Conservation (phyloP, 768 basidiomycete species). For the Leccinum truebloodii region DNA sequence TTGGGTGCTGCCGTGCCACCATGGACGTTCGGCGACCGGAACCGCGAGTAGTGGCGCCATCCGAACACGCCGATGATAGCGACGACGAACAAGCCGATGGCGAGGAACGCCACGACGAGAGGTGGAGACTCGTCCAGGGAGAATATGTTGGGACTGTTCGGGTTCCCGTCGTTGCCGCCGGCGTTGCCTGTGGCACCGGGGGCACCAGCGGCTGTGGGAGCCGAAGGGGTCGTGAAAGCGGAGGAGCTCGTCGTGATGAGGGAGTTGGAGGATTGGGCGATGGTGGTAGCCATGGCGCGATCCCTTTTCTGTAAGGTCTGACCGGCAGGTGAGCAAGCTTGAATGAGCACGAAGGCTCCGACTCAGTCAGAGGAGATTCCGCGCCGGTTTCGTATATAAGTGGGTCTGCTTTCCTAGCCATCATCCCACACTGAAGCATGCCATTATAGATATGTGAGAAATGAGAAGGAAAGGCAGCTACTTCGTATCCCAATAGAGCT, state of each 20-base stretch:
- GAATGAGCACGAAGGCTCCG: slow-evolving; percentile 14
- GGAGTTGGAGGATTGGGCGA: slow-evolving; percentile 5
- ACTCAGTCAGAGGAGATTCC: slow-evolving; percentile 10
- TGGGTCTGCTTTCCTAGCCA: neutral
- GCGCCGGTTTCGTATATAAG: slow-evolving; percentile 16
- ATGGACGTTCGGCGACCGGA: slow-evolving; percentile 9
- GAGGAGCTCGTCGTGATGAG: slow-evolving; percentile 9
- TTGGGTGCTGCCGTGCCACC: slow-evolving; percentile 6
- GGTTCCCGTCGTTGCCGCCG: neutral
- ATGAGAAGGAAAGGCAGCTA: neutral
- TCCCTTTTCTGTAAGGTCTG: slow-evolving; percentile 13
- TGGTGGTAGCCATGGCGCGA: slow-evolving; percentile 18
- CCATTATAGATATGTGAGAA: slow-evolving; percentile 14
- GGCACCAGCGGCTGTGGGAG: neutral
- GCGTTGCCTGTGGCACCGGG: neutral
- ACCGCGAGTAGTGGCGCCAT: slow-evolving; percentile 39
- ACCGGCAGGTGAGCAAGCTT: slow-evolving; percentile 1
- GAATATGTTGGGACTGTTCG: neutral
- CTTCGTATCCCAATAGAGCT: neutral
- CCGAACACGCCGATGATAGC: slow-evolving; percentile 50
- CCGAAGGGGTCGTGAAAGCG: neutral
- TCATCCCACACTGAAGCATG: slow-evolving; percentile 7
- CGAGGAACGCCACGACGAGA: slow-evolving; percentile 59
- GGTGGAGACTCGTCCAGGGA: slow-evolving; percentile 48
- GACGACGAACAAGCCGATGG: slow-evolving; percentile 55